Percentiles rank a stretch among this genome's conserved stretches.
Evolutionary conservation across 2,329 filamentous ascomycete genomes (phyloP).

Genomic region (Cylindrodendrum hubeiense): DNA sequence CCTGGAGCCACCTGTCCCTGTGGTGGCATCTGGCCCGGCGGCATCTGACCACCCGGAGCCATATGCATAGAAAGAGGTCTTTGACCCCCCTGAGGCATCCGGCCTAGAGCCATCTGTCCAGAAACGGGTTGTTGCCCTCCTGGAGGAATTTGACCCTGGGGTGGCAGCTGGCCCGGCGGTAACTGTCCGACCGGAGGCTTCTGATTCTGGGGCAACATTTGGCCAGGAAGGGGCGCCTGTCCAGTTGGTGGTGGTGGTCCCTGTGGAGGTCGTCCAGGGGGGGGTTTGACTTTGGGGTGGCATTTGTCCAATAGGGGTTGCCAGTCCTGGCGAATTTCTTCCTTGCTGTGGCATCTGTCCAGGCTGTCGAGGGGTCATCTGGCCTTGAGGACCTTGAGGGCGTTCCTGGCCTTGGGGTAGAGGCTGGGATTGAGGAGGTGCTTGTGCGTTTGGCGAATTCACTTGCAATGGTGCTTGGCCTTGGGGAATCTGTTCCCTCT

Average conservation of each 20-base stretch:
- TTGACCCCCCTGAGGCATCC: constrained; percentile 12
- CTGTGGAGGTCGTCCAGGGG: background rate
- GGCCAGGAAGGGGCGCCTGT: background rate
- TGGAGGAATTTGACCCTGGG: constrained; percentile 19
- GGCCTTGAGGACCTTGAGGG: constrained; percentile 3
- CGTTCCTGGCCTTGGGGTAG: background rate
- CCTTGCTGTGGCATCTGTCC: constrained; percentile 27
- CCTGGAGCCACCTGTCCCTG: constrained; percentile 9
- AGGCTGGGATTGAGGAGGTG: constrained; percentile 13
- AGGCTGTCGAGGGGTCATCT: constrained; percentile 4
- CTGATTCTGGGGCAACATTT: background rate
- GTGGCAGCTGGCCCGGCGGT: constrained; percentile 16
- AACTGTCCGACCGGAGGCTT: background rate
- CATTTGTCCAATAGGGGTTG: constrained; percentile 20
- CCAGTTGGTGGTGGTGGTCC: constrained; percentile 15
- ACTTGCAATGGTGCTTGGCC: background rate
- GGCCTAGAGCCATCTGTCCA: constrained; percentile 16
- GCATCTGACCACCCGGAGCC: constrained; percentile 13
- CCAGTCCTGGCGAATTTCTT: constrained; percentile 30
- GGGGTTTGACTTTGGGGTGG: constrained; percentile 11
- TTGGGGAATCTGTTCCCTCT: constrained; percentile 8
- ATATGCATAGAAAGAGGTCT: no score
- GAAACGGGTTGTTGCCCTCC: constrained; percentile 11
- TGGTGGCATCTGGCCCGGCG: constrained; percentile 6
- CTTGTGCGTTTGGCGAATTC: background rate